Base-by-base conservation (phyloP, 2,329 filamentous ascomycete species). In the Aspergillus brunneoviolaceus region DNA sequence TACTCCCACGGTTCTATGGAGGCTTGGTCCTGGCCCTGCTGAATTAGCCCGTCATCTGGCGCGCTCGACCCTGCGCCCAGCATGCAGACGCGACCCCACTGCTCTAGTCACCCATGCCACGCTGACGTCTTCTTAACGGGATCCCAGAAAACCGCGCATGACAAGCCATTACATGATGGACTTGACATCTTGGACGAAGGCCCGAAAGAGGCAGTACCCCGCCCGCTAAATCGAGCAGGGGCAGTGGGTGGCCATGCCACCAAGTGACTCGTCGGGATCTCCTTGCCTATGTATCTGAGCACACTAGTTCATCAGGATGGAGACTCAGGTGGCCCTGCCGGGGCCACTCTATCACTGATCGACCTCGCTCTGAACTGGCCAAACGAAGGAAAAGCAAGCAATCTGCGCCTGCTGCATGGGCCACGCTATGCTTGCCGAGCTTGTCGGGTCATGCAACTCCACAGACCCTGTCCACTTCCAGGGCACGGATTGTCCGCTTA, bases 291-390 rank as follows among this genome's bases (percentile, higher is more conserved):
- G 58, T 58, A 48, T 57, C 56, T 54, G 58, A 58, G 50, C 53
- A 45, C 60, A 55, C 60, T 61, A 60, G 58, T 61, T 56, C 27
- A 59, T 55, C 60, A 51, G 48, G 50, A 59, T 64, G 51, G 57
- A 63, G 60, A 49, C 57, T 42, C 14, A 45, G 56, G 45, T 53
- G 49, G 47, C 59, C 55, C 58, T 45, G 29, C 57, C 58, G 49
- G 39, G 39, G 48, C 42, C 45, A 55, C 53, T 54, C 61, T 57
- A 29, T 53, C 47, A 60, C 53, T 49, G 25, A 59, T 50, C 49
- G 52, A 49, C 53, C 25, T 53, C 21, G 51, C 51, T 19, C 12
- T 5, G 31, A 51, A 42, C 27, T 6, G 25, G 31, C 19, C 49
- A 54, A 53, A 19, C 39, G 58, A 33, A 52, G 45, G 55, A 58